Evolutionary conservation across 108 stramenopile genomes (phyloP).

Genomic region (Stephanodiscus minutulus): DNA sequence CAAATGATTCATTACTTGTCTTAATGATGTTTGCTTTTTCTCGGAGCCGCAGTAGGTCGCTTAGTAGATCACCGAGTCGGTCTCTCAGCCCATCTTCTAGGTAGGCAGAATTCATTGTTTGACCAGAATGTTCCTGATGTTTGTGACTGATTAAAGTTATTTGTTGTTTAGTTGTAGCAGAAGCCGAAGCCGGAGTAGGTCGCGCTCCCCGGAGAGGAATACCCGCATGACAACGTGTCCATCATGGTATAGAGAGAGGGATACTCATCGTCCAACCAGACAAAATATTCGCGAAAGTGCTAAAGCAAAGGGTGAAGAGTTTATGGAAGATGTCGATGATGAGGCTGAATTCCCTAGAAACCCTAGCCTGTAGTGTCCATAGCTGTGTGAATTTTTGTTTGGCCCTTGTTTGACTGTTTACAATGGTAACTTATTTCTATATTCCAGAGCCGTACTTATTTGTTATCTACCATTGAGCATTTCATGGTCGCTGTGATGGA

Average conservation of each 20-base stretch:
- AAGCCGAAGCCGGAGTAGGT: slow-evolving; percentile 20
- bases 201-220: slow-evolving; percentile 11
- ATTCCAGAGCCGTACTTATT: too few relatives aligned
- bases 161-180: slow-evolving; percentile 3
- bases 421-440: too few relatives aligned
- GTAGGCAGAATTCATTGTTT: neutral
- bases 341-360: too few relatives aligned
- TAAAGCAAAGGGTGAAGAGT: too few relatives aligned
- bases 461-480: too few relatives aligned
- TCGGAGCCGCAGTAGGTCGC: neutral
- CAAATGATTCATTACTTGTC: neutral
- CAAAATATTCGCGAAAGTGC: too few relatives aligned
- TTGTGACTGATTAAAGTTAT: neutral
- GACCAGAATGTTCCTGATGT: neutral
- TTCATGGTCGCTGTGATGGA: too few relatives aligned
- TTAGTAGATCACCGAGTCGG: slow-evolving; percentile 5
- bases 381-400: too few relatives aligned
- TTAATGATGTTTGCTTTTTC: neutral
- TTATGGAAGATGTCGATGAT: too few relatives aligned
- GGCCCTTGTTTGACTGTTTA: too few relatives aligned
- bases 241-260: slow-evolving; percentile 9
- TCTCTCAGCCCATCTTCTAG: slow-evolving; percentile 10
- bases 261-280: too few relatives aligned
- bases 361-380: too few relatives aligned
- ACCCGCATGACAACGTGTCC: slow-evolving; percentile 3